Base-by-base conservation (phyloP, 1,284 basidiomycete species). In the Ustilago xerochloae region DNA sequence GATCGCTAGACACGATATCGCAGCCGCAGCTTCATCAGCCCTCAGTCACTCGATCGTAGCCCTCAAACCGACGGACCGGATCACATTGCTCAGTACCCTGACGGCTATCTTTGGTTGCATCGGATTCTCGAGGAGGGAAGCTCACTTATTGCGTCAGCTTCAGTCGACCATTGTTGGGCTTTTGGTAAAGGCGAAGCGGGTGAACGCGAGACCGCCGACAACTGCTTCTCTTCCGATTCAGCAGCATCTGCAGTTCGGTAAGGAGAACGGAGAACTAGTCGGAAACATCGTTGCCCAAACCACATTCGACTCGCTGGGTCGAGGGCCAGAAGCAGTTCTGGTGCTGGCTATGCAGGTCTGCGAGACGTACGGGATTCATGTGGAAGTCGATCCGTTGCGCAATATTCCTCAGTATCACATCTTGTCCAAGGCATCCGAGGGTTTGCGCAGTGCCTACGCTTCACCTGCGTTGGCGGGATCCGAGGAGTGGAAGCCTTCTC, bases 341-440 rank as follows among this genome's bases (percentile, higher is more conserved):
- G 75, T 81, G 20, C 61, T 84, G n/a, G 81, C 81, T 0, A 56
- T 79, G 45, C 75, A 79, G 59, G 68, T 81, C 15, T 82, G 80
- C 62, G 81, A 84, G 46, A 81, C 80, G 43, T 79, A 81, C 41
- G 81, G 81, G 10, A 72, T 84, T 39, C 73, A 83, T 24, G 67
- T 82, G 15, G 76, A 83, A 28, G 64, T 75, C 22, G 66, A 71
- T 26, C 80, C 80, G 6, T 47, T 82, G 36, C 43, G 41, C 6
- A 68, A 76, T 18, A 60, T 82, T 33, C 78, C 80, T 2, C 20
- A 52, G 28, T 60, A 62, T 28, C 81, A 83, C 64, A 77, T 82
- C 8, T 66, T 83, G 20, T 64, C 66, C 20, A 64, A 64, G 18
- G 80, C 78, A 7, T 43, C 64, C 6, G 67, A 75, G 28, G 72